phyloP scores from a whole-genome alignment of 192 early-diverging fungal genomes.

The Neocallimastix lanati region DNA sequence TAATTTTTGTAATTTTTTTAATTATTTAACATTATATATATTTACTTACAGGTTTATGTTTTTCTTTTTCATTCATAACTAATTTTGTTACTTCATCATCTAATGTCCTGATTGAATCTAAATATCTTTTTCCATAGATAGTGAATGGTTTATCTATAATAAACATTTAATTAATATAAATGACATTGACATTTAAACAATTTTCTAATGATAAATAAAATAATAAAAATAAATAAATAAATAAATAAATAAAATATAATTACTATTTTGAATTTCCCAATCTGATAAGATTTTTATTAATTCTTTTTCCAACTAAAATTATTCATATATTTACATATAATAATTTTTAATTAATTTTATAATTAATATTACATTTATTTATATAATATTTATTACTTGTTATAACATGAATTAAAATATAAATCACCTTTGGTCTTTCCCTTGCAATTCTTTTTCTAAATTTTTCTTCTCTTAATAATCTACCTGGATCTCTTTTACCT shows the following conservation, averaged over 20 bases:
- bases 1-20: no score
- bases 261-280: neutral
- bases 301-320: neutral
- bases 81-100: neutral
- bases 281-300: neutral
- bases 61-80: neutral
- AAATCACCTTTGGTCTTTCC: neutral
- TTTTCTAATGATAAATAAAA: neutral
- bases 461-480: neutral
- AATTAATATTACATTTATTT: no score
- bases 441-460: neutral
- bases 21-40: no score
- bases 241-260: neutral
- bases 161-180: no score
- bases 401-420: neutral
- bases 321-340: neutral
- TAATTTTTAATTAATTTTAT: no score
- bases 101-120: neutral
- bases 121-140: neutral
- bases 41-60: neutral
- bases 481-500: neutral
- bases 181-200: no score
- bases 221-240: neutral
- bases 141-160: neutral
- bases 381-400: no score